These are phyloP conservation scores for Aspergillus egyptiacus DNA, from an alignment of 495 filamentous ascomycete species.

Conservation along the genomic window DNA sequence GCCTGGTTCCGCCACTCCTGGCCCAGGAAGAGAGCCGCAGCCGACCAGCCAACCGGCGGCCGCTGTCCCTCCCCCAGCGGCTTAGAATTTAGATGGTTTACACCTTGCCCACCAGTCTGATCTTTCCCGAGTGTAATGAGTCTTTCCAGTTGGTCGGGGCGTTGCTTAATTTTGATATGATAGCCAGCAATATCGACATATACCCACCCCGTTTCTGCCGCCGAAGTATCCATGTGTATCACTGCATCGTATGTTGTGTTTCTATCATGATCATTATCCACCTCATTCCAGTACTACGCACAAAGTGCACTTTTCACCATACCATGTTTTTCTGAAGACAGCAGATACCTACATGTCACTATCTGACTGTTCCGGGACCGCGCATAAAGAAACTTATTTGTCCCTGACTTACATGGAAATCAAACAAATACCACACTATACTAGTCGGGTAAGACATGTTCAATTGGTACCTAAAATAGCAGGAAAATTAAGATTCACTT, in stretches of 20 bases:
- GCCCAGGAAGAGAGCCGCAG: constrained; percentile 32
- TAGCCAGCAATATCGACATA: constrained; percentile 9
- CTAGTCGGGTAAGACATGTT: too few relatives aligned
- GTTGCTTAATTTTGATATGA: constrained; percentile 4
- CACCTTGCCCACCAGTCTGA: too few relatives aligned
- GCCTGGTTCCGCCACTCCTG: constrained; percentile 36
- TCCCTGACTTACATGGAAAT: too few relatives aligned
- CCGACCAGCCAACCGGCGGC: constrained; percentile 12
- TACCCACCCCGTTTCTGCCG: constrained; percentile 11
- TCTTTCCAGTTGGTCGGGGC: not conserved
- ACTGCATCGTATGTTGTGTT: constrained; percentile 1
- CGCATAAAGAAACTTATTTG: too few relatives aligned
- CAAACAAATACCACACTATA: too few relatives aligned
- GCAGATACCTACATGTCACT: too few relatives aligned
- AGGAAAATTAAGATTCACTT: too few relatives aligned
- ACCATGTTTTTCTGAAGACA: not conserved
- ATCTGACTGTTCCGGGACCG: too few relatives aligned
- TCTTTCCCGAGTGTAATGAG: not conserved
- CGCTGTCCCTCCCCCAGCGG: constrained; percentile 29
- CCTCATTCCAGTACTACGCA: not conserved
- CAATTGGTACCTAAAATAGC: too few relatives aligned
- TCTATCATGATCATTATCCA: not conserved
- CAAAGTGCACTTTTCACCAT: not conserved
- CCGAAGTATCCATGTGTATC: constrained; percentile 9
- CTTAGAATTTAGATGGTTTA: too few relatives aligned